A percentile compares a stretch with the other conserved stretches of the same genome.
phyloP scores from a whole-genome alignment of 306 rosid genomes.

The Oxytropis ochrocephala region DNA sequence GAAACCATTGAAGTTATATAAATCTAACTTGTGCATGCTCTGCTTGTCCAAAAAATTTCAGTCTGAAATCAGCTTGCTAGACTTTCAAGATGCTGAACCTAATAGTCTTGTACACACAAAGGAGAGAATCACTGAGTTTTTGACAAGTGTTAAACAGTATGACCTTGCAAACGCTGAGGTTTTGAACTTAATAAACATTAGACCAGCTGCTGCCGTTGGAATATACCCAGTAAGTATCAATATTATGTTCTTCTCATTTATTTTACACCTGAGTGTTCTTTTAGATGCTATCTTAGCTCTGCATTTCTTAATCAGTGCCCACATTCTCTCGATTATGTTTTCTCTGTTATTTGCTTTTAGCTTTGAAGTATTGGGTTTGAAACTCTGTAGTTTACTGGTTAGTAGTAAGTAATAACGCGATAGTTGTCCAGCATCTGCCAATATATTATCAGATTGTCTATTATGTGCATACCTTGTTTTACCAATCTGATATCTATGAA shows the following conservation, averaged over 20 bases:
- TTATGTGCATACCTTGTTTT: no score
- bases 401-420: no score
- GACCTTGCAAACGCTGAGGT: constrained; percentile 70
- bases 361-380: not conserved
- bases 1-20: not conserved
- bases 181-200: constrained; percentile 58
- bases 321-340: not conserved
- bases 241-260: not conserved
- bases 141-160: constrained; percentile 34
- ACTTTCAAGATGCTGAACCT: constrained; percentile 85
- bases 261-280: not conserved
- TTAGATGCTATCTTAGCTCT: not conserved
- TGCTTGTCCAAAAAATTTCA: constrained; percentile 35
- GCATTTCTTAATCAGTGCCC: not conserved
- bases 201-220: constrained; percentile 47
- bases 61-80: constrained; percentile 60
- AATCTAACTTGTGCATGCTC: constrained; percentile 3
- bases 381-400: not conserved
- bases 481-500: no score
- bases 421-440: no score
- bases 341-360: not conserved
- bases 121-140: constrained; percentile 44
- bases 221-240: no score
- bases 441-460: no score
- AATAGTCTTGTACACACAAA: constrained; percentile 62